Percentiles rank a stretch among this genome's conserved stretches.
phyloP scores from a whole-genome alignment of 192 early-diverging fungal species.

The Oehlia diaphana region DNA sequence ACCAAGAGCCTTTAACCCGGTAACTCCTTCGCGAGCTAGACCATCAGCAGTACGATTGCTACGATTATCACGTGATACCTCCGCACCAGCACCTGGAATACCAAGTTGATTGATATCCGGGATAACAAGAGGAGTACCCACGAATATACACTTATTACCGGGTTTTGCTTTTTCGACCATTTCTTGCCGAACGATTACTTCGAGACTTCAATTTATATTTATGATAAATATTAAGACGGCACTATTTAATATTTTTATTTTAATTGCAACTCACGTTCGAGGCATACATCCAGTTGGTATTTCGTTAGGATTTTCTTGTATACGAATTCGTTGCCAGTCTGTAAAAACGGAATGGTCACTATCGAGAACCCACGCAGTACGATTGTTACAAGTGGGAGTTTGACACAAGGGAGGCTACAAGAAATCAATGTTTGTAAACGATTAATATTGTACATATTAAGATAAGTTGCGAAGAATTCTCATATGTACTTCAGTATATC shows the following conservation, averaged over 20 bases:
- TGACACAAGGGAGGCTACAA: conserved; percentile 79
- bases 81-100: conserved; percentile 61
- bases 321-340: conserved; percentile 96
- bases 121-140: conserved; percentile 87
- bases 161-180: conserved; percentile 94
- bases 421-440: neutral
- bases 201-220: conserved; percentile 57
- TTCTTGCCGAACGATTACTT: conserved; percentile 92
- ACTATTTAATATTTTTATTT: neutral
- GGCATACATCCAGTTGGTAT: conserved; percentile 98
- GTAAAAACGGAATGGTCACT: conserved; percentile 85
- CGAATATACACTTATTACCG: conserved; percentile 88
- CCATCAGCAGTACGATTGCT: conserved; percentile 51
- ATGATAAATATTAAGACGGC: neutral
- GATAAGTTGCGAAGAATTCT: conserved; percentile 10
- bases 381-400: conserved; percentile 80
- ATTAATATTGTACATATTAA: neutral
- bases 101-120: conserved; percentile 87
- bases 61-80: conserved; percentile 55
- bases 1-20: conserved; percentile 84
- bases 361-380: conserved; percentile 74
- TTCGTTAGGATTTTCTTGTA: conserved; percentile 95
- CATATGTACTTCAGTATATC: conserved; percentile 79
- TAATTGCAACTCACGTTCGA: conserved; percentile 61
- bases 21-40: conserved; percentile 72